These are phyloP conservation scores for Nakaseomyces kungkrabaensis DNA, from an alignment of 1,139 yeast species.

Conservation along the genomic window DNA sequence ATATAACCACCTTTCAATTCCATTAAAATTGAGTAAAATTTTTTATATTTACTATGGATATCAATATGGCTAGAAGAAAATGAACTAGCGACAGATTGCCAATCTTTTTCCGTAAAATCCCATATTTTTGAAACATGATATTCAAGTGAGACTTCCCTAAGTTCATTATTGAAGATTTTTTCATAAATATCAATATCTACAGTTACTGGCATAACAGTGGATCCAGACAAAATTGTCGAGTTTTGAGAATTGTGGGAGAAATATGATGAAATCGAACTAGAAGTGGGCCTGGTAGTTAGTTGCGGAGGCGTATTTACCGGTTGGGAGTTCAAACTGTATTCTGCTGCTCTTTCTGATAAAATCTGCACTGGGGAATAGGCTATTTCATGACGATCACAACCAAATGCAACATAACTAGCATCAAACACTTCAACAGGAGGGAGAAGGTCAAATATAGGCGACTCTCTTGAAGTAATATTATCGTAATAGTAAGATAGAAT, in stretches of 20 bases:
- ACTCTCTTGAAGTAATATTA: constrained; percentile 50
- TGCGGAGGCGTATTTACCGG: constrained; percentile 1
- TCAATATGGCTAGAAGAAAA: not conserved
- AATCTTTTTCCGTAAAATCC: constrained; percentile 7
- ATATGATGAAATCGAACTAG: constrained; percentile 21
- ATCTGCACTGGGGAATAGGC: constrained; percentile 10
- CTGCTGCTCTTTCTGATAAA: constrained; percentile 1
- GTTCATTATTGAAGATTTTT: constrained; percentile 19
- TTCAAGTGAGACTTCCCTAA: constrained; percentile 13
- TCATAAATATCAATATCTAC: constrained; percentile 25
- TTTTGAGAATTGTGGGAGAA: constrained; percentile 15
- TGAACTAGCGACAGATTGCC: not conserved
- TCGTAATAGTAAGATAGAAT: constrained; percentile 48
- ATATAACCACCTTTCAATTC: constrained; percentile 28
- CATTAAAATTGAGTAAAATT: constrained; percentile 18
- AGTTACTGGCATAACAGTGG: constrained; percentile 12
- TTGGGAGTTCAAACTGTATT: not conserved
- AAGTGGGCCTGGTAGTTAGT: constrained; percentile 10
- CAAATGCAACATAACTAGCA: not conserved
- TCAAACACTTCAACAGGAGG: constrained; percentile 3
- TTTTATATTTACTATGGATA: constrained; percentile 11
- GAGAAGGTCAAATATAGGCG: constrained; percentile 28
- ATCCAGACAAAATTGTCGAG: constrained; percentile 11
- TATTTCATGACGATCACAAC: not conserved
- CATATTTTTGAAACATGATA: constrained; percentile 14